phyloP scores from a whole-genome alignment of 2,329 filamentous ascomycete species.

The Ophioceras dolichostomum region DNA sequence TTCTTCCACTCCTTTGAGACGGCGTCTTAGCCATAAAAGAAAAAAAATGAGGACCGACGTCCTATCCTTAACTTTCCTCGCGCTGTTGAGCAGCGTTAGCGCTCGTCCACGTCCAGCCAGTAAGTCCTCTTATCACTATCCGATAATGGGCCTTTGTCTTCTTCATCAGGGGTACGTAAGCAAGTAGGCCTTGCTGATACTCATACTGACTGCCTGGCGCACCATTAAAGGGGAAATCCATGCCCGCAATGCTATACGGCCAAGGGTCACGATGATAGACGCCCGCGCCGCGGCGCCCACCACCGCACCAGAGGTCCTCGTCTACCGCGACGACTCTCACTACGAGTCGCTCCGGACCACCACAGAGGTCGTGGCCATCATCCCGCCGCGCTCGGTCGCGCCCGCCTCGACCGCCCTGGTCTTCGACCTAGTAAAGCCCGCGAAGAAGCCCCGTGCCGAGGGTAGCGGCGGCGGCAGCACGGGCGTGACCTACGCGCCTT shows the following conservation, averaged over 20 bases:
- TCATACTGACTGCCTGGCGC: too few relatives aligned
- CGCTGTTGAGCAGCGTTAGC: not conserved
- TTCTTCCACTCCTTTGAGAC: not conserved
- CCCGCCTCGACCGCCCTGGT: not conserved
- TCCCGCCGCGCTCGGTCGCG: not conserved
- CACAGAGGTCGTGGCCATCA: not conserved
- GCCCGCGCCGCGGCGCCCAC: not conserved
- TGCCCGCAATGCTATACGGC: too few relatives aligned
- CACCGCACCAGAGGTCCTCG: not conserved
- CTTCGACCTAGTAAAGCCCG: not conserved
- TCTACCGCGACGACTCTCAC: not conserved
- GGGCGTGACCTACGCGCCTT: not conserved
- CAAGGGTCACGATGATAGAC: not conserved
- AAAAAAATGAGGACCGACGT: slow-evolving; percentile 1
- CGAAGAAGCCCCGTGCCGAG: not conserved
- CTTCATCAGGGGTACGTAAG: too few relatives aligned
- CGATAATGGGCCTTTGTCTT: too few relatives aligned
- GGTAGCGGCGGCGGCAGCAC: not conserved
- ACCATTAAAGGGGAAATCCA: too few relatives aligned
- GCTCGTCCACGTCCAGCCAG: too few relatives aligned
- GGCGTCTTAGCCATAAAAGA: not conserved
- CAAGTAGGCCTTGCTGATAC: too few relatives aligned
- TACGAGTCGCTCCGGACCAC: not conserved
- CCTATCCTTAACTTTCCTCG: not conserved
- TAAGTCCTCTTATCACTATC: too few relatives aligned